Base-by-base conservation (phyloP, 495 filamentous ascomycete species). In the Podospora comata region DNA sequence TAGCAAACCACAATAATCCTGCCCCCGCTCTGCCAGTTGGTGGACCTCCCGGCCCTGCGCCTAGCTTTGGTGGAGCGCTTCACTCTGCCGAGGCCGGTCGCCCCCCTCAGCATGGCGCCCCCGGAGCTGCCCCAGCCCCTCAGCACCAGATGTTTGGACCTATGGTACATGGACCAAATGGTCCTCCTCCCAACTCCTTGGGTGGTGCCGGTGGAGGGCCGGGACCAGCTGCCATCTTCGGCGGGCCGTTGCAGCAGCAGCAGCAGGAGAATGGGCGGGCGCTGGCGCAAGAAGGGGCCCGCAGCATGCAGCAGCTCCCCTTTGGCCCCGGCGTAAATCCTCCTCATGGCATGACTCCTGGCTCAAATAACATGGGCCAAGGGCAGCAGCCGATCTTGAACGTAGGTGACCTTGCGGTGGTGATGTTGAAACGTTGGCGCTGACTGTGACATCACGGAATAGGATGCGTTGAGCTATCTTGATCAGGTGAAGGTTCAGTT, bases 401-500 rank as follows among this genome's bases (percentile, higher is more conserved):
- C 80, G 91, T 92, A 80, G 85, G 89, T 85, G 23, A 59, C 54
- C 61, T 61, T 18, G 27, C 48, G 27, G 30, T 19, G 39, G 5
- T 11, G 5, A 19, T 66, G 44, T 65, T n/a, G n/a, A 26, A 58
- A 39, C 48, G 27, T 60, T 5, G 30, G 32, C 15, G 20, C 61
- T 63, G 32, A 63, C 61, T 4, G 19, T 34, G 34, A 20, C 18
- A 32, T 15, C 16, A 39, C n/a, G 11, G 62, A 20, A n/a, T 75
- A 96, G 92, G 95, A 99, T 83, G 95, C 95, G 19, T 85, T 99
- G 16, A 97, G 92, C 77, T 99, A 99, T 77, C 85, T 99, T 48
- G 95, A 99, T 77, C 96, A 98, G 76, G 95, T 99, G 68, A 99
- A 99, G 79, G 94, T 97, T 60, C 93, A 97, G 71, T 99, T 99